Evolutionary conservation across 2,329 filamentous ascomycete species (phyloP).

Genomic region (Pseudogymnoascus sp.): DNA sequence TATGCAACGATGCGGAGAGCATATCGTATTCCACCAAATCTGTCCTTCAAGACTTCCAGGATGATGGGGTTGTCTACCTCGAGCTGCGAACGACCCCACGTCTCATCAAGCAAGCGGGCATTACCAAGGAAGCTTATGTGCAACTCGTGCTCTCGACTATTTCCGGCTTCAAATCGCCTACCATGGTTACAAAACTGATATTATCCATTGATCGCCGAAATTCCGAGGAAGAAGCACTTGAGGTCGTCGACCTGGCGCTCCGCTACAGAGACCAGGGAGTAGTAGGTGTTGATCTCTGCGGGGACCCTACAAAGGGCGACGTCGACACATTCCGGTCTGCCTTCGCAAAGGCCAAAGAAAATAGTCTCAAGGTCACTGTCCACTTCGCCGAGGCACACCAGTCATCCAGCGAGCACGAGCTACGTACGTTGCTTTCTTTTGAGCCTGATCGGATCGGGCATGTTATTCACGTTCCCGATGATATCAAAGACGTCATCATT

Average conservation of each 20-base stretch:
- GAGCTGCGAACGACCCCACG: slow-evolving; percentile 77
- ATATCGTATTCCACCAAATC: slow-evolving; percentile 54
- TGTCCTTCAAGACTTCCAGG: slow-evolving; percentile 58
- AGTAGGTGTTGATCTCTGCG: slow-evolving; percentile 72
- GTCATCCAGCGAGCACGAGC: slow-evolving; percentile 51
- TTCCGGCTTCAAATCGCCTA: slow-evolving; percentile 34
- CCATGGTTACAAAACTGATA: slow-evolving; percentile 58
- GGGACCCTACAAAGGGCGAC: slow-evolving; percentile 59
- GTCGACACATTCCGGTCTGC: slow-evolving; percentile 51
- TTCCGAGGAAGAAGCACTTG: slow-evolving; percentile 48
- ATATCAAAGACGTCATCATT: slow-evolving; percentile 48
- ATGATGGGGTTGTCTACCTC: slow-evolving; percentile 67
- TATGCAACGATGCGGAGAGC: slow-evolving; percentile 56
- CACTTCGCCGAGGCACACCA: slow-evolving; percentile 68
- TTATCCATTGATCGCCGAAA: slow-evolving; percentile 66
- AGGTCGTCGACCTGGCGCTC: slow-evolving; percentile 56
- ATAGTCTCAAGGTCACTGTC: slow-evolving; percentile 57
- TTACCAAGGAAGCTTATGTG: slow-evolving; percentile 55
- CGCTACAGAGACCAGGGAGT: slow-evolving; percentile 47
- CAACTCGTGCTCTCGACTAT: slow-evolving; percentile 59
- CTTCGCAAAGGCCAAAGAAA: slow-evolving; percentile 48
- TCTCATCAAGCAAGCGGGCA: slow-evolving; percentile 40
- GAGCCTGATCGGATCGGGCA: slow-evolving; percentile 64
- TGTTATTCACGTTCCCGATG: slow-evolving; percentile 64
- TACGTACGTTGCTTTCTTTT: slow-evolving; percentile 57